phyloP scores from a whole-genome alignment of 2,329 filamentous ascomycete genomes.

The Neurospora sp. region DNA sequence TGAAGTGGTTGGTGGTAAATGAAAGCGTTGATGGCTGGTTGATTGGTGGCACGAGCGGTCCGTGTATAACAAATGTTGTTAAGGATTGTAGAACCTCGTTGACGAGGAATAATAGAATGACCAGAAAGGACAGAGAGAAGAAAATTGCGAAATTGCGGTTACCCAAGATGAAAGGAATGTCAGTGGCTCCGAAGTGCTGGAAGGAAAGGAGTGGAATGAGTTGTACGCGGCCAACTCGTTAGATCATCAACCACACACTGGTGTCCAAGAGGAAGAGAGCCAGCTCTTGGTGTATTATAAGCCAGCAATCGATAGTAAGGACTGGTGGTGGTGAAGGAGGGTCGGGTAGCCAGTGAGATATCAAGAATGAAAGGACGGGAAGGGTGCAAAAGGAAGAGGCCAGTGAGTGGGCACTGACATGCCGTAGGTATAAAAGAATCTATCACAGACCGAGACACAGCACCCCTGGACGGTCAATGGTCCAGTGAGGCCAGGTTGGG shows the following conservation, averaged over 20 bases:
- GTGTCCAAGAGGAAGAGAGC: slow-evolving; percentile 39
- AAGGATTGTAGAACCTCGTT: slow-evolving; percentile 17
- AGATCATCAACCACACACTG: slow-evolving; percentile 26
- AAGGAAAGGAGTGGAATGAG: slow-evolving; percentile 24
- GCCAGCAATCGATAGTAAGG: slow-evolving; percentile 34
- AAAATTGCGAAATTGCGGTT: neutral
- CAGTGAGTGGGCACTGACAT: slow-evolving; percentile 28
- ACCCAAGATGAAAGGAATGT: slow-evolving; percentile 16
- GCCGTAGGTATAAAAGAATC: slow-evolving; percentile 42
- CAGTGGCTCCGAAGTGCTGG: slow-evolving; percentile 9
- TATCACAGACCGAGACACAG: slow-evolving; percentile 31
- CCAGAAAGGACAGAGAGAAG: neutral
- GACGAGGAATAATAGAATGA: neutral
- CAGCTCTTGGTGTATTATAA: slow-evolving; percentile 44
- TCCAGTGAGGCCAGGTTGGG: slow-evolving; percentile 36
- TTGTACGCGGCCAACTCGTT: slow-evolving; percentile 33
- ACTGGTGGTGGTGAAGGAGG: slow-evolving; percentile 32
- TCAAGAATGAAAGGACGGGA: slow-evolving; percentile 35
- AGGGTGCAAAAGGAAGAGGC: slow-evolving; percentile 29
- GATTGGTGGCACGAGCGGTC: slow-evolving; percentile 7
- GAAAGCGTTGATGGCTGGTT: slow-evolving; percentile 20
- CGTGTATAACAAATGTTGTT: slow-evolving; percentile 20
- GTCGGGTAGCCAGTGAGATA: slow-evolving; percentile 23
- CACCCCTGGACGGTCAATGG: slow-evolving; percentile 25
- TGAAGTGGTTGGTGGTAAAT: slow-evolving; percentile 13